Percentiles rank a stretch among this genome's conserved stretches.
phyloP scores from a whole-genome alignment of 805 yeast genomes.

The Starmerella bacillaris region DNA sequence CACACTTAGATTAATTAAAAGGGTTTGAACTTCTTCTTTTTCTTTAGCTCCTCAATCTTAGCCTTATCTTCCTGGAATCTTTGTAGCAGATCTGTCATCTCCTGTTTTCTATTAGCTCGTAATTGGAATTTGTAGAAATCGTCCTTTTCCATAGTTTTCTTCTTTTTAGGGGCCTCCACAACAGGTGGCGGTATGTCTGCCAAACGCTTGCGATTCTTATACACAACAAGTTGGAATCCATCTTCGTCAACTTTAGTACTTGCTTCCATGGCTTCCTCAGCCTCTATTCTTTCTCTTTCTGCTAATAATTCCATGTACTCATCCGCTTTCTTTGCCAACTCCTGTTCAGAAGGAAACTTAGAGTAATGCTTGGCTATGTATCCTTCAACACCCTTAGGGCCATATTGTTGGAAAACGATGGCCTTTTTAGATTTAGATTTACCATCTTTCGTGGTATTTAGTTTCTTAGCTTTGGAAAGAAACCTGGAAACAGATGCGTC shows the following conservation, averaged over 20 bases:
- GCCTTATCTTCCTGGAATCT: conserved; percentile 87
- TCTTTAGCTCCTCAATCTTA: conserved; percentile 58
- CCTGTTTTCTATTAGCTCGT: conserved; percentile 79
- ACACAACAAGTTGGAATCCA: conserved; percentile 83
- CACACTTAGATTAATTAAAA: conserved; percentile 36
- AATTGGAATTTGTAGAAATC: conserved; percentile 95
- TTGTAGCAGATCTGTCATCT: conserved; percentile 67
- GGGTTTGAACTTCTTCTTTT: conserved; percentile 70
- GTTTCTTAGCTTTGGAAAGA: conserved; percentile 39
- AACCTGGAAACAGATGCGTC: conserved; percentile 49
- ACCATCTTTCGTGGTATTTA: conserved; percentile 14
- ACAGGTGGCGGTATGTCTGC: conserved; percentile 32
- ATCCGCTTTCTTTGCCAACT: conserved; percentile 39
- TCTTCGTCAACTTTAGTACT: conserved; percentile 66
- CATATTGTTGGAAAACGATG: conserved; percentile 23
- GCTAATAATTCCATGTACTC: conserved; percentile 50
- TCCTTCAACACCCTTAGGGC: conserved; percentile 26
- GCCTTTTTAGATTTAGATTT: background rate
- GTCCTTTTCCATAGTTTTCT: conserved; percentile 57
- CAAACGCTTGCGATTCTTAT: conserved; percentile 66
- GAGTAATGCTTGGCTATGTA: conserved; percentile 25
- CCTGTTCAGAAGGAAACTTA: conserved; percentile 28
- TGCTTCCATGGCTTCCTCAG: conserved; percentile 15
- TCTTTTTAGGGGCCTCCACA: conserved; percentile 23
- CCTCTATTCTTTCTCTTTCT: conserved; percentile 41